These are phyloP conservation scores for Vinca minor DNA, from an alignment of 257 asterid genomes.

Conservation along the genomic window DNA sequence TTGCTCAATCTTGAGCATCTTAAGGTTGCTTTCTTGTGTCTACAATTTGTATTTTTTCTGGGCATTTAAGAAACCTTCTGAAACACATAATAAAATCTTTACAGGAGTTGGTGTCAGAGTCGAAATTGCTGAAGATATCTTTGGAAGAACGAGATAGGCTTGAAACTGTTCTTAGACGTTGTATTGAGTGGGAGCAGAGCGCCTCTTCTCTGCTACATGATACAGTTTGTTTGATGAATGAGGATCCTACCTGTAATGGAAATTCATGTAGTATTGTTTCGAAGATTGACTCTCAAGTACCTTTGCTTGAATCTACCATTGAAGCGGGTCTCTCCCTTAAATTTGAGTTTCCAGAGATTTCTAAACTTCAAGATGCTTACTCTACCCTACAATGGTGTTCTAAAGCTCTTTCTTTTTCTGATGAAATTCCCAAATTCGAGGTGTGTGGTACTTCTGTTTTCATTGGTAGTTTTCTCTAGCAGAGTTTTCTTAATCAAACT, in stretches of 20 bases:
- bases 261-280: conserved; percentile 27
- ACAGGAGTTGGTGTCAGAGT: conserved; percentile 68
- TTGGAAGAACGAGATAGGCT: conserved; percentile 51
- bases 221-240: conserved; percentile 40
- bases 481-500: background rate
- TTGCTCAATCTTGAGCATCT: conserved; percentile 43
- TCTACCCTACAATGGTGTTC: conserved; percentile 65
- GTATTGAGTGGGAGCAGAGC: conserved; percentile 59
- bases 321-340: conserved; percentile 52
- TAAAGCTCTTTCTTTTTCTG: conserved; percentile 43
- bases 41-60: background rate
- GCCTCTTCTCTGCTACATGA: conserved; percentile 51
- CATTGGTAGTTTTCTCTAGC: background rate
- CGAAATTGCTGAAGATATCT: conserved; percentile 56
- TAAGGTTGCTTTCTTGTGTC: conserved; percentile 42
- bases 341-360: conserved; percentile 43
- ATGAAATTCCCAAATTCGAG: conserved; percentile 45
- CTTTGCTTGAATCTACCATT: conserved; percentile 37
- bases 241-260: conserved; percentile 23
- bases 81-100: conserved; percentile 10
- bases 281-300: conserved; percentile 40
- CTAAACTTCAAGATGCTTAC: conserved; percentile 62
- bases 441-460: conserved; percentile 27
- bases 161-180: conserved; percentile 41
- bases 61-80: background rate